phyloP scores from a whole-genome alignment of 129 eudicot genomes.

The Helichrysum umbraculigerum region DNA sequence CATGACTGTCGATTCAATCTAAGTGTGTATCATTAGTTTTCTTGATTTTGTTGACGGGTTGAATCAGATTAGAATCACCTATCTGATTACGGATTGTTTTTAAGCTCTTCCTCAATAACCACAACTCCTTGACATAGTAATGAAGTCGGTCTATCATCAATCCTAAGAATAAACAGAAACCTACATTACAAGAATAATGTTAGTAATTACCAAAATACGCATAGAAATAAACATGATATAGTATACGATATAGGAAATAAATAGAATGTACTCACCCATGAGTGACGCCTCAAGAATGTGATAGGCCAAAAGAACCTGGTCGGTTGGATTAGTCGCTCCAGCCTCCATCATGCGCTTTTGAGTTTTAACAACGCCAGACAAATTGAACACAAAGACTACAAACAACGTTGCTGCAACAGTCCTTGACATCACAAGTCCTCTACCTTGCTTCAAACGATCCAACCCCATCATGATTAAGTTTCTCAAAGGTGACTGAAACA shows the following conservation, averaged over 20 bases:
- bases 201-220: neutral
- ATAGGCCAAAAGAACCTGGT: slow-evolving; percentile 60
- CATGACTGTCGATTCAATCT: slow-evolving; percentile 17
- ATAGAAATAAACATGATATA: neutral
- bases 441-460: slow-evolving; percentile 63
- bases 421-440: slow-evolving; percentile 59
- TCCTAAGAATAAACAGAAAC: slow-evolving; percentile 64
- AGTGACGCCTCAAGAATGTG: slow-evolving; percentile 70
- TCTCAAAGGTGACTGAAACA: slow-evolving; percentile 73
- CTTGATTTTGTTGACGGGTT: slow-evolving; percentile 31
- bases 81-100: slow-evolving; percentile 39
- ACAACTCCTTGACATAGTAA: slow-evolving; percentile 71
- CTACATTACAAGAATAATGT: slow-evolving; percentile 32
- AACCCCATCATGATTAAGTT: slow-evolving; percentile 50
- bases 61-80: slow-evolving; percentile 29
- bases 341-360: slow-evolving; percentile 43
- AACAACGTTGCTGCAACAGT: slow-evolving; percentile 54
- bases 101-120: slow-evolving; percentile 57
- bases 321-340: slow-evolving; percentile 57
- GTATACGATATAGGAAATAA: neutral
- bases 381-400: slow-evolving; percentile 45
- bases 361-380: slow-evolving; percentile 29
- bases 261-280: slow-evolving; percentile 66
- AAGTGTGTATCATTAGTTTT: slow-evolving; percentile 24
- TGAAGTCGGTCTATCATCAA: slow-evolving; percentile 81